A percentile compares a stretch with the other conserved stretches of the same genome.
These are phyloP conservation scores for Globisporangium abappressorium DNA, from an alignment of 352 stramenopile genomes.

Conservation along the genomic window DNA sequence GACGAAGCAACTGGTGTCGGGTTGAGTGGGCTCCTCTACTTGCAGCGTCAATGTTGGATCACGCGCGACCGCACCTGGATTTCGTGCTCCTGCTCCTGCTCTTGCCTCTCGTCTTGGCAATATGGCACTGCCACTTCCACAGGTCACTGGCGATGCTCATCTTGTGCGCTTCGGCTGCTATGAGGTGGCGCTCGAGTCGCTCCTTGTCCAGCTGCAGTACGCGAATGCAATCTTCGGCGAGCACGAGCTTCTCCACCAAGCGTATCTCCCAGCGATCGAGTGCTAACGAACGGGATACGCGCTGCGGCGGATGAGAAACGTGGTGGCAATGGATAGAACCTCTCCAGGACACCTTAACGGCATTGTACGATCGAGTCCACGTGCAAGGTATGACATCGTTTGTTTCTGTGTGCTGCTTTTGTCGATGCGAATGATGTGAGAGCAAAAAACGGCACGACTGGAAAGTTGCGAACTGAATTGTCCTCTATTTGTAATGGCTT, in stretches of 20 bases:
- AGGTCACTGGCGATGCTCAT: too few species aligned
- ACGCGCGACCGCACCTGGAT: background rate
- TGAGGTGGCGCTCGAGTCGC: background rate
- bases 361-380: background rate
- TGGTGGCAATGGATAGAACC: too few species aligned
- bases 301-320: too few species aligned
- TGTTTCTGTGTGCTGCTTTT: background rate
- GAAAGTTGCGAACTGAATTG: background rate
- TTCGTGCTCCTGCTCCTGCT: background rate
- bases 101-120: background rate
- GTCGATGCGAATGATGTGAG: background rate
- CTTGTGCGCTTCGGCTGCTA: background rate
- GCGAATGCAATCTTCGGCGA: background rate
- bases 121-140: background rate
- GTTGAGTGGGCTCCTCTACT: background rate
- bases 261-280: too few species aligned
- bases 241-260: background rate
- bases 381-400: background rate
- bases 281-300: too few species aligned
- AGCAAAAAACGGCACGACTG: background rate
- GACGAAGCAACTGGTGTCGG: background rate
- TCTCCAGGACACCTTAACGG: too few species aligned
- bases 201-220: background rate
- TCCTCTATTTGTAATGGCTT: background rate
- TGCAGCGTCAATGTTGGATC: background rate